These are phyloP conservation scores for Austropuccinia psidii DNA, from an alignment of 1,284 basidiomycete genomes.

Conservation along the genomic window DNA sequence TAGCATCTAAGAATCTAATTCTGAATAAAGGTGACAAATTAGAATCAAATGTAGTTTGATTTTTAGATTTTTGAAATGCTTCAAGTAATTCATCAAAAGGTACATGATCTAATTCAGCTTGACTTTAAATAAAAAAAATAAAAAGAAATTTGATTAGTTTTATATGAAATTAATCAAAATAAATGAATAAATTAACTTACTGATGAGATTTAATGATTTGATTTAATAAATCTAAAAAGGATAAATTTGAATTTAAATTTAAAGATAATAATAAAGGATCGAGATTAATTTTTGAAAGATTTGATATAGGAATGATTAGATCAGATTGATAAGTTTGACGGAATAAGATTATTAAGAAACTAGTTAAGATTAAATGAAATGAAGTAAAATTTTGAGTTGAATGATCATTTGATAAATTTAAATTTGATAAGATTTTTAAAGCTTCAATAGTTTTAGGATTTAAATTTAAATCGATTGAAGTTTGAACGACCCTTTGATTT, in stretches of 20 bases:
- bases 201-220: constrained; percentile 74
- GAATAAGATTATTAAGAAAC: constrained; percentile 84
- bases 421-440: constrained; percentile 63
- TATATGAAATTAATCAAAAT: neutral
- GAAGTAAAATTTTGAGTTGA: too few species aligned
- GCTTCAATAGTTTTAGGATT: constrained; percentile 49
- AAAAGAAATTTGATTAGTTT: neutral
- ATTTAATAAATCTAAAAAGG: constrained; percentile 85
- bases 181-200: neutral
- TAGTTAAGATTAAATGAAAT: constrained; percentile 82
- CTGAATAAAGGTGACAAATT: constrained; percentile 62
- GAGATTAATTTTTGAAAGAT: constrained; percentile 57
- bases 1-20: constrained; percentile 93
- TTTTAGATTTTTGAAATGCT: too few species aligned
- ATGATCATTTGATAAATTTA: constrained; percentile 49
- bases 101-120: constrained; percentile 73
- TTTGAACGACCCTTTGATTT: constrained; percentile 66
- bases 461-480: constrained; percentile 48
- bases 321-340: constrained; percentile 95
- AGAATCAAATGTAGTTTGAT: too few species aligned
- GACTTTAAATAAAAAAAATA: constrained; percentile 43
- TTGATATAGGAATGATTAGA: constrained; percentile 83
- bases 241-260: constrained; percentile 73
- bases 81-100: constrained; percentile 74
- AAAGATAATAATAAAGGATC: constrained; percentile 79